Evolutionary conservation across 2,329 filamentous ascomycete species (phyloP).

Genomic region (Paramyrothecium sp.): DNA sequence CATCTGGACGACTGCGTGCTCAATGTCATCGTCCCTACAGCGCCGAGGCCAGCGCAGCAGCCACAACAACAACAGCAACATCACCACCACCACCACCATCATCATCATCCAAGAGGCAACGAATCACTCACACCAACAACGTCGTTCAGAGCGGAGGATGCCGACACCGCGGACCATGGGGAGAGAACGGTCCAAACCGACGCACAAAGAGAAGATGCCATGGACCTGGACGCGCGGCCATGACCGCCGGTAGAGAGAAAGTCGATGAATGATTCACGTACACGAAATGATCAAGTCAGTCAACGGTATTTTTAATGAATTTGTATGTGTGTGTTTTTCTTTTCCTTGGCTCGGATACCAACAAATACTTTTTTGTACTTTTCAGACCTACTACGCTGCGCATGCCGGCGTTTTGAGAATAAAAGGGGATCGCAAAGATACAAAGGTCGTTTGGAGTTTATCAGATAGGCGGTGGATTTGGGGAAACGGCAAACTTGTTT

Average conservation of each 20-base stretch:
- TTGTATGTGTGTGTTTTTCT: neutral
- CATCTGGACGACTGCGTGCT: conserved; percentile 74
- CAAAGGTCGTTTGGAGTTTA: neutral
- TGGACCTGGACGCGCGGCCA: neutral
- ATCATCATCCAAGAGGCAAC: neutral
- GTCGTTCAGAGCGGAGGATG: neutral
- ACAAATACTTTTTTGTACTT: too few species aligned
- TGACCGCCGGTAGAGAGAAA: neutral
- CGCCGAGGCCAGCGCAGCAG: neutral
- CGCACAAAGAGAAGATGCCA: neutral
- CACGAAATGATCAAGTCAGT: neutral
- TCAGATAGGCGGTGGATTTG: neutral
- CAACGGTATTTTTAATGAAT: neutral
- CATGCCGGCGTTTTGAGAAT: neutral
- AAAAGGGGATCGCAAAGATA: neutral
- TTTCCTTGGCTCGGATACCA: too few species aligned
- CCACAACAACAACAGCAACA: conserved; percentile 2
- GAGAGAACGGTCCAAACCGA: neutral
- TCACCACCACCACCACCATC: neutral
- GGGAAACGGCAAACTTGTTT: neutral
- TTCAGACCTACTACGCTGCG: neutral
- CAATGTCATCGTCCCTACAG: conserved; percentile 52
- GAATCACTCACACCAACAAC: neutral
- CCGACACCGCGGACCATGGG: neutral
- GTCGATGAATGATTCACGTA: neutral